Evolutionary conservation across 2,329 filamentous ascomycete genomes (phyloP).

Genomic region (Aspergillus pseudoviridinutans): DNA sequence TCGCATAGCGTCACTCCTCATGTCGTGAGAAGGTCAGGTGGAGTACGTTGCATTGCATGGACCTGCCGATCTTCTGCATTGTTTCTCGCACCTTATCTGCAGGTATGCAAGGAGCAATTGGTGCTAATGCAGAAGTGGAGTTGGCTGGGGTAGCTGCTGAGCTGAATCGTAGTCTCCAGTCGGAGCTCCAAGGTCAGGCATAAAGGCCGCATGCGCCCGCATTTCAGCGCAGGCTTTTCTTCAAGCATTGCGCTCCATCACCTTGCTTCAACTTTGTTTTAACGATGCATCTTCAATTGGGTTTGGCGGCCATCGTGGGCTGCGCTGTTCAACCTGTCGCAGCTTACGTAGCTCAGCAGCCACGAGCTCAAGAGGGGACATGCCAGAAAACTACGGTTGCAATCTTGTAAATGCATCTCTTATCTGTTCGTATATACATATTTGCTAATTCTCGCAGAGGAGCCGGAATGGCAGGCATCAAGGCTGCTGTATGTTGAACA

Average conservation of each 20-base stretch:
- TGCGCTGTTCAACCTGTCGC: background rate
- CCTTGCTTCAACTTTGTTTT: background rate
- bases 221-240: background rate
- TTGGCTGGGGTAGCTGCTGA: background rate
- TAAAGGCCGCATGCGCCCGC: background rate
- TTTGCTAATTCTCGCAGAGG: constrained; percentile 33
- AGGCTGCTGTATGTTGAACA: constrained; percentile 49
- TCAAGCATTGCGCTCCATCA: background rate
- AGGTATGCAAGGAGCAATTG: background rate
- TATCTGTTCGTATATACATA: background rate
- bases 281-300: background rate
- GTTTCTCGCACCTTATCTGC: background rate
- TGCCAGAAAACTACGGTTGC: constrained; percentile 31
- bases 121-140: background rate
- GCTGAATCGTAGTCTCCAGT: background rate
- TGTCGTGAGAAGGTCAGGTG: background rate
- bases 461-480: constrained; percentile 60
- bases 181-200: background rate
- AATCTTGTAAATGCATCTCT: constrained; percentile 21
- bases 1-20: background rate
- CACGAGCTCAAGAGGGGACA: constrained; percentile 13
- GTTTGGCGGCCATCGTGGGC: background rate
- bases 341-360: constrained; percentile 11
- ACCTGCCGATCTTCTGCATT: background rate
- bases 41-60: background rate